These are phyloP conservation scores for Conoideocrella luteorostrata DNA, from an alignment of 2,329 filamentous ascomycete species.

Conservation along the genomic window DNA sequence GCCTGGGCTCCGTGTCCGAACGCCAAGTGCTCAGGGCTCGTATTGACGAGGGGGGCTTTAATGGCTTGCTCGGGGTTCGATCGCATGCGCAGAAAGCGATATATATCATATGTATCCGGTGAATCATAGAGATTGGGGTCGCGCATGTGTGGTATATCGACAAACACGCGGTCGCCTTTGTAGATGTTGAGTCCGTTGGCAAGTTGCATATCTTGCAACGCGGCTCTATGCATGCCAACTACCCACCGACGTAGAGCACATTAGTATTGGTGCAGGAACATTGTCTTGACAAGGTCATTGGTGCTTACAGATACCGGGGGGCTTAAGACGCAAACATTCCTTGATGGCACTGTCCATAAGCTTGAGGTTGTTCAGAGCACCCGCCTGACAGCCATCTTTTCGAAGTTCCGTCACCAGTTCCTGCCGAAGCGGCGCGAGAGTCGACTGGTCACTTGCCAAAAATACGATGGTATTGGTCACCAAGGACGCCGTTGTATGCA, in stretches of 20 bases:
- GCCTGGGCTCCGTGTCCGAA: constrained; percentile 11
- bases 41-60: constrained; percentile 9
- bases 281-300: no score
- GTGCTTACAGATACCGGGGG: constrained; percentile 10
- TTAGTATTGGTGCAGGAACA: no score
- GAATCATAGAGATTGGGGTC: constrained; percentile 8
- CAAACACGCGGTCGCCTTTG: constrained; percentile 11
- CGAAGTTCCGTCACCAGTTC: constrained; percentile 6
- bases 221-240: constrained; percentile 12
- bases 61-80: constrained; percentile 5
- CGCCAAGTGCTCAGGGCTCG: constrained; percentile 10
- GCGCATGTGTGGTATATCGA: constrained; percentile 11
- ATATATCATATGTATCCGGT: constrained; percentile 9
- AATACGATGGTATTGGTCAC: constrained; percentile 10
- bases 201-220: constrained; percentile 8
- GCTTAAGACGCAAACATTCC: constrained; percentile 10
- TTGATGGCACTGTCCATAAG: constrained; percentile 11
- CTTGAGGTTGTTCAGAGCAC: constrained; percentile 9
- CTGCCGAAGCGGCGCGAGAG: constrained; percentile 5
- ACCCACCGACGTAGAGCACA: no score
- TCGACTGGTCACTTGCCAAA: constrained; percentile 6
- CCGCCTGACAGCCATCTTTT: constrained; percentile 7
- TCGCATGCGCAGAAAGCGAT: constrained; percentile 11
- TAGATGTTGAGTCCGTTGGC: constrained; percentile 5
- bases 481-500: constrained; percentile 8